A percentile compares a stretch with the other conserved stretches of the same genome.
phyloP scores from a whole-genome alignment of 495 filamentous ascomycete genomes.

The Hyaloscypha hepaticicola region DNA sequence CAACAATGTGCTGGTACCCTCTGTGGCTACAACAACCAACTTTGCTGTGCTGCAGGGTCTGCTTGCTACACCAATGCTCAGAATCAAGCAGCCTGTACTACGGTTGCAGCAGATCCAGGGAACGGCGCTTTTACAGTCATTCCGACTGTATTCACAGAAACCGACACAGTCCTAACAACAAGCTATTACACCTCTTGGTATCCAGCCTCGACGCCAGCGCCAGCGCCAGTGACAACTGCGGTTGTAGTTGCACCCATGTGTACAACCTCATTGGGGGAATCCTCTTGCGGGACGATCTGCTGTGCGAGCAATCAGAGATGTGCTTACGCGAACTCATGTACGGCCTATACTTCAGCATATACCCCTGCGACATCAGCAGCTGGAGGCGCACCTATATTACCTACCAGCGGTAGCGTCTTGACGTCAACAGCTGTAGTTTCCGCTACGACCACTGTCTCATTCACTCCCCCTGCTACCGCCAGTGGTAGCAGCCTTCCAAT shows the following conservation, averaged over 20 bases:
- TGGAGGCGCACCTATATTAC: constrained; percentile 62
- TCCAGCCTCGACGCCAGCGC: constrained; percentile 43
- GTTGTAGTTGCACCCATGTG: constrained; percentile 52
- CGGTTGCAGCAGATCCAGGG: background rate
- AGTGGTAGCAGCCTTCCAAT: constrained; percentile 24
- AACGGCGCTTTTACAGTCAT: constrained; percentile 54
- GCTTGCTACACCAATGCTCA: constrained; percentile 63
- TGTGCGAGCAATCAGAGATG: constrained; percentile 75
- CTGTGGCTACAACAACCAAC: constrained; percentile 65
- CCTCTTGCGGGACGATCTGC: constrained; percentile 70
- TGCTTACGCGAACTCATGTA: constrained; percentile 49
- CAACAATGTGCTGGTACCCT: constrained; percentile 55
- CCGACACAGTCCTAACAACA: constrained; percentile 63
- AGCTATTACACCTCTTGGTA: constrained; percentile 63
- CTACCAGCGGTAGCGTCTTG: constrained; percentile 55
- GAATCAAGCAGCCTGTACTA: constrained; percentile 30
- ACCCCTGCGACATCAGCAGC: constrained; percentile 8
- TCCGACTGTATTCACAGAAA: constrained; percentile 71
- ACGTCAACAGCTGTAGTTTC: constrained; percentile 37
- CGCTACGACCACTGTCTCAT: constrained; percentile 28
- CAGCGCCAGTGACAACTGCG: constrained; percentile 38
- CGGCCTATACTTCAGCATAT: constrained; percentile 37
- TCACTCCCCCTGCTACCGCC: constrained; percentile 25
- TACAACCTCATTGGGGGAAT: constrained; percentile 52
- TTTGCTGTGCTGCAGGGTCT: constrained; percentile 63